phyloP scores from a whole-genome alignment of 1,284 basidiomycete genomes.

The Cutaneotrichosporon mucoides region DNA sequence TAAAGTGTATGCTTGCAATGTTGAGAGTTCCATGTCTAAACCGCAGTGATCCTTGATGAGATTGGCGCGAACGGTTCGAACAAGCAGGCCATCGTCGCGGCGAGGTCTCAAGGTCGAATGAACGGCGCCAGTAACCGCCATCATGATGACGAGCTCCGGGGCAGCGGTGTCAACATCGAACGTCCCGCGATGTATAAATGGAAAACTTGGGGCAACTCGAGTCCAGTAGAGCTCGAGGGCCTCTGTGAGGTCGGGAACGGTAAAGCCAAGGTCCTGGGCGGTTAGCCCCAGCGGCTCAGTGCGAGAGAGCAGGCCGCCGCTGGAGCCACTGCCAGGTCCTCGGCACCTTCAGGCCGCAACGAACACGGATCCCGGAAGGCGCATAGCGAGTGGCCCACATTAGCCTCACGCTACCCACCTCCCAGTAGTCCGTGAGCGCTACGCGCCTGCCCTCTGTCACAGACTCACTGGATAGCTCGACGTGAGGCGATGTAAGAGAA shows the following conservation, averaged over 20 bases:
- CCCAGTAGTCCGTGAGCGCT: background rate
- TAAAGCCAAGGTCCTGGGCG: conserved; percentile 17
- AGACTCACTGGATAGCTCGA: conserved; percentile 4
- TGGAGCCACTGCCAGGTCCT: conserved; percentile 2
- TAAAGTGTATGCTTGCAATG: conserved; percentile 35
- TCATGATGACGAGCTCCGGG: conserved; percentile 34
- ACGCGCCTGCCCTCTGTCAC: conserved; percentile 23
- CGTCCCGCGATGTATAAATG: conserved; percentile 41
- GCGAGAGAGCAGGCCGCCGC: background rate
- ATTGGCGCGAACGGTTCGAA: conserved; percentile 25
- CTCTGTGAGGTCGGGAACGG: conserved; percentile 23
- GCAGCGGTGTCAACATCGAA: conserved; percentile 33
- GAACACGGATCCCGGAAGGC: conserved; percentile 4
- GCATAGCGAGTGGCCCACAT: too few species aligned
- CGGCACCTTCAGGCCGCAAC: background rate
- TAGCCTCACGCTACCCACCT: too few species aligned
- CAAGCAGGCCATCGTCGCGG: conserved; percentile 17
- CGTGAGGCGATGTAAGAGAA: conserved; percentile 15
- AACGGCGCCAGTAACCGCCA: conserved; percentile 34
- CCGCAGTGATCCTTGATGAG: conserved; percentile 35
- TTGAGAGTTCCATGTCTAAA: conserved; percentile 35
- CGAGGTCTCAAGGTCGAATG: background rate
- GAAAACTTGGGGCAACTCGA: conserved; percentile 33
- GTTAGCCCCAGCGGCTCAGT: conserved; percentile 5
- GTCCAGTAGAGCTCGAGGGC: conserved; percentile 31